Percentiles rank a stretch among this genome's conserved stretches.
These are phyloP conservation scores for Pseudogymnoascus sp. DNA, from an alignment of 2,329 filamentous ascomycete genomes.

Conservation along the genomic window DNA sequence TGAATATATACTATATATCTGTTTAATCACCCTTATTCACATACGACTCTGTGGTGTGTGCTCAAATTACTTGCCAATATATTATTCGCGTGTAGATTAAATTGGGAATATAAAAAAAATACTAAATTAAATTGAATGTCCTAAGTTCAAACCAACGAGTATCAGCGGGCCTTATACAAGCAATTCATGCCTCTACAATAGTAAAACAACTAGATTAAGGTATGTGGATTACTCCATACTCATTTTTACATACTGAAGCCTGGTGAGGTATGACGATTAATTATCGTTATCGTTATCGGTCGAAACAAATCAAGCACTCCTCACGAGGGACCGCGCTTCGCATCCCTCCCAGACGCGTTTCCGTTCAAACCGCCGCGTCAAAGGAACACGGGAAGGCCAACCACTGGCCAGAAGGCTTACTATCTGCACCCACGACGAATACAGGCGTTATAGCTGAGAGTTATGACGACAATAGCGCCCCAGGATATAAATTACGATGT, in stretches of 20 bases:
- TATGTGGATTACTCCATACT: not conserved
- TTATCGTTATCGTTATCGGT: conserved; percentile 2
- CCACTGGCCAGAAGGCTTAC: not conserved
- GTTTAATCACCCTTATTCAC: not conserved
- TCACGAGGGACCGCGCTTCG: not conserved
- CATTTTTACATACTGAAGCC: not conserved
- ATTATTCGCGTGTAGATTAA: not conserved
- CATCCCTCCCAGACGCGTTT: not conserved
- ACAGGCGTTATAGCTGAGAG: not conserved
- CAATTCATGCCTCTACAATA: not conserved
- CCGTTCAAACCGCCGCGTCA: not conserved
- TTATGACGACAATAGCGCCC: not conserved
- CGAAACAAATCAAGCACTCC: not conserved
- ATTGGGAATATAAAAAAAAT: too few relatives aligned
- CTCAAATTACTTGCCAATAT: not conserved
- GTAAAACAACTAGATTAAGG: not conserved
- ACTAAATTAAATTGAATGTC: not conserved
- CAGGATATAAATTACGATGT: conserved; percentile 35
- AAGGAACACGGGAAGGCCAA: not conserved
- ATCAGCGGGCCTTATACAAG: not conserved
- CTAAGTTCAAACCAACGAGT: not conserved
- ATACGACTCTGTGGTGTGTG: too few relatives aligned
- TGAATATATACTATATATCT: not conserved
- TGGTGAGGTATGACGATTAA: not conserved
- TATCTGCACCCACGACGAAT: not conserved